Conservation (phyloP, 2,329 filamentous ascomycete genomes). For the Helotiales sp. region DNA sequence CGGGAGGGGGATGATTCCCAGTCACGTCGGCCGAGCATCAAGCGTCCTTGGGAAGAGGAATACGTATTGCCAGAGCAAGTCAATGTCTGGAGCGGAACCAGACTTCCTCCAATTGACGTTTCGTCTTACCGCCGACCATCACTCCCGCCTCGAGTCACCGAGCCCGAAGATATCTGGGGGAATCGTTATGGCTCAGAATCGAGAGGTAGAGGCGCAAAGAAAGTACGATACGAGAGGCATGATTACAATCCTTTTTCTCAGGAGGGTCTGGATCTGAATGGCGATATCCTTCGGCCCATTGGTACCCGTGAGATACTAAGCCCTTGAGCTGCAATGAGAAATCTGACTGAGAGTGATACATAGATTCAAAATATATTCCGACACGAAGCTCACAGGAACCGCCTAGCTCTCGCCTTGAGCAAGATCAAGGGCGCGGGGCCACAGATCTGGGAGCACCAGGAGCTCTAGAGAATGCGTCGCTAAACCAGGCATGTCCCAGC, state of each 20-base stretch:
- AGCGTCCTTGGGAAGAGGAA: slow-evolving; percentile 41
- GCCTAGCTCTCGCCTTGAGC: slow-evolving; percentile 20
- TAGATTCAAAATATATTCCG: slow-evolving; percentile 29
- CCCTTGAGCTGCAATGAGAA: slow-evolving; percentile 10
- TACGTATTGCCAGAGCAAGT: slow-evolving; percentile 20
- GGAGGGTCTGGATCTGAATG: slow-evolving; percentile 27
- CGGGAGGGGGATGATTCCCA: slow-evolving; percentile 38
- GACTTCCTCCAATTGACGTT: slow-evolving; percentile 38
- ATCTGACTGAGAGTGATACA: slow-evolving; percentile 23
- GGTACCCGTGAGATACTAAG: slow-evolving; percentile 27
- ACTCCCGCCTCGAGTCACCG: slow-evolving; percentile 15
- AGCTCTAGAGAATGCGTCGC: slow-evolving; percentile 29
- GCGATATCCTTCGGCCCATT: slow-evolving; percentile 25
- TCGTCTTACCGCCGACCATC: slow-evolving; percentile 26
- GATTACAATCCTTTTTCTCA: slow-evolving; percentile 30
- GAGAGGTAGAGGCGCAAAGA: slow-evolving; percentile 30
- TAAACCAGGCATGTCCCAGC: slow-evolving; percentile 25
- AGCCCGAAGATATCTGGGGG: slow-evolving; percentile 17
- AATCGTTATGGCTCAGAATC: slow-evolving; percentile 29
- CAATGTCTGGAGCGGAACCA: slow-evolving; percentile 30
- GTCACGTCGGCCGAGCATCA: slow-evolving; percentile 36
- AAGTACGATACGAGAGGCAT: slow-evolving; percentile 33
- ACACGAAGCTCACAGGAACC: slow-evolving; percentile 21
- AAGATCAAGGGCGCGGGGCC: slow-evolving; percentile 20
- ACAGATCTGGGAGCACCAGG: slow-evolving; percentile 28